These are phyloP conservation scores for Populus pruinosa DNA, from an alignment of 345 rosid species.

Conservation along the genomic window DNA sequence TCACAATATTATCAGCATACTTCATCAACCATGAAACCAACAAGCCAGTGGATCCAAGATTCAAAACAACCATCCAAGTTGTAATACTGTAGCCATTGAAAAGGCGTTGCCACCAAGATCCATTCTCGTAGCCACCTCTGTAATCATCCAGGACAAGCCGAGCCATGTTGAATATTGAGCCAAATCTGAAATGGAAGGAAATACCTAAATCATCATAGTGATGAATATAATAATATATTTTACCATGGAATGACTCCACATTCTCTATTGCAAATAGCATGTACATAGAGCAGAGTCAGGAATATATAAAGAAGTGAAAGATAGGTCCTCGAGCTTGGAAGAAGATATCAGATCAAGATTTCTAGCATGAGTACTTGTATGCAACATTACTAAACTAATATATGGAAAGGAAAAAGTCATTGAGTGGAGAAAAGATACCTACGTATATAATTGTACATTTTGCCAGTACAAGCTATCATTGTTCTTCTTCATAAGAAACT, in stretches of 20 bases:
- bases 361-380: neutral
- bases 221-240: too few species aligned
- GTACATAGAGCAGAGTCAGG: neutral
- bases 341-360: neutral
- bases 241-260: neutral
- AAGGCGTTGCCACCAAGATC: conserved; percentile 90
- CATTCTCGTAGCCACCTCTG: conserved; percentile 80
- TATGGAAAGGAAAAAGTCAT: neutral
- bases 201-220: neutral
- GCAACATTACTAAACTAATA: neutral
- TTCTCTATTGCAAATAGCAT: neutral
- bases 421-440: conserved; percentile 49
- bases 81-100: conserved; percentile 69
- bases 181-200: conserved; percentile 47
- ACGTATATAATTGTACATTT: conserved; percentile 89
- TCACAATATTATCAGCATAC: conserved; percentile 89
- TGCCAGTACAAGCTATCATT: conserved; percentile 94
- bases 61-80: conserved; percentile 85
- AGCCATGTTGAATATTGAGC: conserved; percentile 79
- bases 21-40: conserved; percentile 89
- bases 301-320: neutral
- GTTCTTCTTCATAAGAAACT: conserved; percentile 93
- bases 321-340: neutral
- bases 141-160: conserved; percentile 83
- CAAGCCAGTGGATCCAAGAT: conserved; percentile 77